Evolutionary conservation across 345 rosid genomes (phyloP), one percentile per base, ranked within the genome.

Genomic region (Bruguiera gymnorhiza): DNA sequence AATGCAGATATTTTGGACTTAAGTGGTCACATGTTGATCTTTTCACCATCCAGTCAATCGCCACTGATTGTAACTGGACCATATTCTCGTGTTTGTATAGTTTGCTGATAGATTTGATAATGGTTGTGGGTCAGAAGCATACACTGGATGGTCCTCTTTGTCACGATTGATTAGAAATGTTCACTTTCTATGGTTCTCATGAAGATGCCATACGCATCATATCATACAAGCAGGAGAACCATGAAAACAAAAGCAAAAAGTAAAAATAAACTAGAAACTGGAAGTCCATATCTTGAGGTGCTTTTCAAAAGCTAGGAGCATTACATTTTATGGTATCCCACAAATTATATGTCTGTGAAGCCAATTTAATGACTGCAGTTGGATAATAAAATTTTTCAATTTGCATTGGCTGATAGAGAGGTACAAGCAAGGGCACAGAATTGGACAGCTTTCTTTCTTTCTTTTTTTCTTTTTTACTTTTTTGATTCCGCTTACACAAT

Each of bases 131-230:
- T 59, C 54, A 13, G 30, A 56, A 8, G 26, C 57, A 51, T 7
- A n/a, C 3, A 8, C 23, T 29, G 11, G n/a, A 60, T 60, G 57
- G 66, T 60, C 72, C 43, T 64, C 63, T 62, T 8, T 29, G 56
- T 71, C 69, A 55, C 50, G 43, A 9, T 30, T 16, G 74, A 63
- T 56, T 46, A 30, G 68, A 56, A 55, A 20, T 63, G 19, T 26
- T 52, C 74, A 36, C 74, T 70, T 57, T 48, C 65, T 65, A 24
- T 57, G 75, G 69, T 56, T 36, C 20, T 20, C 19, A 48, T 58
- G 21, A 46, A 65, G 69, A 65, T 65, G 55, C 63, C 63, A 15
- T 53, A 6, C 0, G 15, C 43, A 20, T 27, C 64, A 43, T 19
- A 62, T 18, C 37, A 13, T 67, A 23, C 21, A 60, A n/a, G 65